These are phyloP conservation scores for Saccharomycopsis sp. DNA, from an alignment of 805 yeast genomes.

Conservation along the genomic window DNA sequence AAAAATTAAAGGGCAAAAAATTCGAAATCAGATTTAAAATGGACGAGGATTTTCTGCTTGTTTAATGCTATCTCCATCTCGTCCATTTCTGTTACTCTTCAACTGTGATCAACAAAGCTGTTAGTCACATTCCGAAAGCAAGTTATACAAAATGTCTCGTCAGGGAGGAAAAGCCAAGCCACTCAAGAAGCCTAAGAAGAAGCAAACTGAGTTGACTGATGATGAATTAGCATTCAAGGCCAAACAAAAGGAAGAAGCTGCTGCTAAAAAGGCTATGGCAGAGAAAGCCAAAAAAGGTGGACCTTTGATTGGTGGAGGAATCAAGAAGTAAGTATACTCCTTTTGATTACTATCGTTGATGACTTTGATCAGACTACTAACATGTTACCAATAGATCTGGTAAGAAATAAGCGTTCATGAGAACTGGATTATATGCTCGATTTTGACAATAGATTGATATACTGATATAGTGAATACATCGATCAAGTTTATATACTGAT, in stretches of 20 bases:
- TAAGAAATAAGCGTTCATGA: background rate
- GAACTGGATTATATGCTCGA: background rate
- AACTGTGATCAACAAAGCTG: too few species aligned
- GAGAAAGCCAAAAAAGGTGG: conserved; percentile 84
- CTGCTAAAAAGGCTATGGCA: conserved; percentile 87
- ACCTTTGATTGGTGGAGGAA: conserved; percentile 89
- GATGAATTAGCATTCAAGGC: conserved; percentile 88
- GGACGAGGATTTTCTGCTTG: too few species aligned
- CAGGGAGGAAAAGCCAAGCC: conserved; percentile 31
- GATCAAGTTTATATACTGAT: too few species aligned
- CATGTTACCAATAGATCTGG: background rate
- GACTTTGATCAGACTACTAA: background rate
- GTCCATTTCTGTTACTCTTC: too few species aligned
- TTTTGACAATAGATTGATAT: too few species aligned
- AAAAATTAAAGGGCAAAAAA: too few species aligned
- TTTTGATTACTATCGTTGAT: background rate
- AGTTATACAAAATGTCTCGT: conserved; percentile 17
- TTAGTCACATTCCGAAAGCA: too few species aligned
- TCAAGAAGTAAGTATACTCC: conserved; percentile 56
- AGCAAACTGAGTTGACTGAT: conserved; percentile 68
- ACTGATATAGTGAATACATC: too few species aligned
- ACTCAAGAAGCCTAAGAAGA: conserved; percentile 77
- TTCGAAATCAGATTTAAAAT: too few species aligned
- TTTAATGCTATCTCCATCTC: too few species aligned
- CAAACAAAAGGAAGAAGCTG: conserved; percentile 91